Base-by-base conservation (phyloP, 768 basidiomycete genomes). In the Kwoniella newhampshirensis region DNA sequence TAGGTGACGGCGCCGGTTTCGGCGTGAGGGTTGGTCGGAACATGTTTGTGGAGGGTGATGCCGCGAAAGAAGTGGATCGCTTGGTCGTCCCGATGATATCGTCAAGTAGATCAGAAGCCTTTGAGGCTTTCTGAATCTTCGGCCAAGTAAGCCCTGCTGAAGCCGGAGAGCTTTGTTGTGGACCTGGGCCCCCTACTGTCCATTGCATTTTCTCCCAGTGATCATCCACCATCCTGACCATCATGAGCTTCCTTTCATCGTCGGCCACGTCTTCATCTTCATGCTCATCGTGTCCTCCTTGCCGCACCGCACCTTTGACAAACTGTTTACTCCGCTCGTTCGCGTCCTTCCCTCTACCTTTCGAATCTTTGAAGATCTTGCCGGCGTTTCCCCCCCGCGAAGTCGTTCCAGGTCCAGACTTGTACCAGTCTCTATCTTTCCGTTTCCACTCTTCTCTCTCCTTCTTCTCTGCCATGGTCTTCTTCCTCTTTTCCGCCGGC, bases 401-500 rank as follows among this genome's bases (percentile, higher is more conserved):
- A n/a, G n/a, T n/a, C n/a, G n/a, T n/a, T n/a, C n/a, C n/a, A n/a
- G n/a, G n/a, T n/a, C 11, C n/a, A 39, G 15, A 18, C 18, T 13
- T 35, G 23, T 9, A 2, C 3, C 32, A 20, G 2, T 54, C 43
- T 28, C n/a, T 26, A 7, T 26, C 59, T 9, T 40, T 28, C 30
- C 28, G 47, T 3, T 25, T 27, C 30, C 15, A 27, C 8, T 36
- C 51, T 27, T 46, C 30, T 27, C 46, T 20, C 27, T 27, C 82
- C 59, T 79, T 53, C 26, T 75, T 70, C 60, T 77, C 75, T 40
- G 75, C 73, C 44, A 67, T 70, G 39, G 74, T 67, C 37, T 75
- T 79, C 74, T 84, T 85, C 67, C 82, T 84, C 36, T 55, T 53
- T 12, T 53, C 56, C 18, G 21, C 25, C 0, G 30, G 47, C 5